Conservation (phyloP, 495 filamentous ascomycete genomes). For the Extremus antarcticus region DNA sequence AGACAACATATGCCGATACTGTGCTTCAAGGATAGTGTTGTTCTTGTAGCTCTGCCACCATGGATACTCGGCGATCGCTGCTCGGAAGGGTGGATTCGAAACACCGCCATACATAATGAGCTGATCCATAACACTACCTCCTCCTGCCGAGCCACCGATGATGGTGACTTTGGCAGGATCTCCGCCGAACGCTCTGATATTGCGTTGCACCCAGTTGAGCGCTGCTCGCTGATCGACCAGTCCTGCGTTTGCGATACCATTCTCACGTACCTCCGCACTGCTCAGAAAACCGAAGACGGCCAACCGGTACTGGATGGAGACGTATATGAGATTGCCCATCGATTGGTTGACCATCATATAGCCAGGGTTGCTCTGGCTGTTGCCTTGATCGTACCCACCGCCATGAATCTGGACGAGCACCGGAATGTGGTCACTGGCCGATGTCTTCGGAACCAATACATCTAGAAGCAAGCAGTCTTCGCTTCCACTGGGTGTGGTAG, state of each 20-base stretch:
- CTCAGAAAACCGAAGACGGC: slow-evolving; percentile 28
- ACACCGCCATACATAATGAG: slow-evolving; percentile 22
- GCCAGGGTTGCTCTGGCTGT: slow-evolving; percentile 16
- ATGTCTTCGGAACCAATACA: slow-evolving; percentile 13
- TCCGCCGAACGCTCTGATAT: slow-evolving; percentile 21
- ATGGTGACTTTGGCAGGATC: slow-evolving; percentile 26
- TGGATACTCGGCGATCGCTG: slow-evolving; percentile 18
- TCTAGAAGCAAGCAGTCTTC: slow-evolving; percentile 24
- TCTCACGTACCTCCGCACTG: slow-evolving; percentile 22
- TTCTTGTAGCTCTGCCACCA: slow-evolving; percentile 23
- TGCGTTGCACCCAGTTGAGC: slow-evolving; percentile 28
- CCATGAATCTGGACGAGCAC: slow-evolving; percentile 23
- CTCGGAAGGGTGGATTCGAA: slow-evolving; percentile 20
- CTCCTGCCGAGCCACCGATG: slow-evolving; percentile 25
- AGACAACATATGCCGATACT: slow-evolving; percentile 16
- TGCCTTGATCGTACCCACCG: slow-evolving; percentile 16
- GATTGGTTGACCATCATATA: slow-evolving; percentile 19
- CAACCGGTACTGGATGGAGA: slow-evolving; percentile 27
- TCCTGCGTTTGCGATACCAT: slow-evolving; percentile 29
- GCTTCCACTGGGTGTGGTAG: slow-evolving; percentile 10
- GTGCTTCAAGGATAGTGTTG: slow-evolving; percentile 16
- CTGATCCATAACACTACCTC: slow-evolving; percentile 18
- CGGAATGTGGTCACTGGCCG: slow-evolving; percentile 11
- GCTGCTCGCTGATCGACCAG: slow-evolving; percentile 30
- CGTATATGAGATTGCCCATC: slow-evolving; percentile 23